These are phyloP conservation scores for Ramalina intermedia DNA, from an alignment of 495 filamentous ascomycete species.

Conservation along the genomic window DNA sequence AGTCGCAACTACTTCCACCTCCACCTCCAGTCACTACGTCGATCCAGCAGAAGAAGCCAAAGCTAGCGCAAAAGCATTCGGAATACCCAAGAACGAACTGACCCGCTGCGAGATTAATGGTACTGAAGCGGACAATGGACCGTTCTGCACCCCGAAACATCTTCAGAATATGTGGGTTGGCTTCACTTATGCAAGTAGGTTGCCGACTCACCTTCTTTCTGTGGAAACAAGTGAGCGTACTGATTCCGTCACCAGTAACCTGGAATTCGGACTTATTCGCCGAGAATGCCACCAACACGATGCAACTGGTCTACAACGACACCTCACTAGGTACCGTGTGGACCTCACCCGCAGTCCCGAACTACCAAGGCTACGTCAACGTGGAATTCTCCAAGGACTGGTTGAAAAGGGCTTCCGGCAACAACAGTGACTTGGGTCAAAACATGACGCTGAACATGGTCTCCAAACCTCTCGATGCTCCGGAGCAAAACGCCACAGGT, in stretches of 20 bases:
- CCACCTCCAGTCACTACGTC: slow-evolving; percentile 1
- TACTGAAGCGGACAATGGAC: slow-evolving; percentile 6
- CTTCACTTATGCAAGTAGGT: slow-evolving; percentile 9
- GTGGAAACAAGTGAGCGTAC: not conserved
- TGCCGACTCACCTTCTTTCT: too few relatives aligned
- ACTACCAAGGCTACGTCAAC: slow-evolving; percentile 9
- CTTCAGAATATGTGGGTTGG: slow-evolving; percentile 11
- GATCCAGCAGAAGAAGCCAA: slow-evolving; percentile 5
- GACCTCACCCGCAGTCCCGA: slow-evolving; percentile 4
- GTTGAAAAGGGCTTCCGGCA: slow-evolving; percentile 6
- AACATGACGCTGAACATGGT: slow-evolving; percentile 9
- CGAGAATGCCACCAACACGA: slow-evolving; percentile 5
- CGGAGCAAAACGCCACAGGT: not conserved
- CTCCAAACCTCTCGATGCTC: not conserved
- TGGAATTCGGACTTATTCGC: slow-evolving; percentile 10
- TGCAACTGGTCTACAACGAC: slow-evolving; percentile 3
- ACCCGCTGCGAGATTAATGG: slow-evolving; percentile 10
- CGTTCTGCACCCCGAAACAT: slow-evolving; percentile 11
- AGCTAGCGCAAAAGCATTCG: slow-evolving; percentile 8
- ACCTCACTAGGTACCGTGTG: slow-evolving; percentile 3
- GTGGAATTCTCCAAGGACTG: slow-evolving; percentile 9
- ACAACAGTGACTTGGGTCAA: slow-evolving; percentile 6
- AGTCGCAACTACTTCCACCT: not conserved
- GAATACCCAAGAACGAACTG: slow-evolving; percentile 11
- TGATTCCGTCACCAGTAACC: slow-evolving; percentile 5